These are phyloP conservation scores for Phalaenopsis aphrodite DNA, from an alignment of 106 monocot species.

Conservation along the genomic window DNA sequence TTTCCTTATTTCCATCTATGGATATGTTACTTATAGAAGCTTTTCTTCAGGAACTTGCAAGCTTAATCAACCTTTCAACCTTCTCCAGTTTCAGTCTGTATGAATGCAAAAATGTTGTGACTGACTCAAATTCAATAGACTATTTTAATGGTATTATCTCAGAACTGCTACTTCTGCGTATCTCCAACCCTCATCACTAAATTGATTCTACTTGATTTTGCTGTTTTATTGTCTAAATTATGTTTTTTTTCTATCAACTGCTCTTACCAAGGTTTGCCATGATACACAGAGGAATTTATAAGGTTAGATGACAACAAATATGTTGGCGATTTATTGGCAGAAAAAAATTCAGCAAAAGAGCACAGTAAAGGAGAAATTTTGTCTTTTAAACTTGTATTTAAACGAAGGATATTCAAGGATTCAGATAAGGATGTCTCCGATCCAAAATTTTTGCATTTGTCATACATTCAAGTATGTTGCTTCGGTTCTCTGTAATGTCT, in stretches of 20 bases:
- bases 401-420: slow-evolving; percentile 84
- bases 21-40: not conserved
- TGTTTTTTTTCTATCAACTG: not conserved
- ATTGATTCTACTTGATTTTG: not conserved
- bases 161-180: too few species aligned
- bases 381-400: slow-evolving; percentile 84
- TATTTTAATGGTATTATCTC: slow-evolving; percentile 55
- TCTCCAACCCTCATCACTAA: too few species aligned
- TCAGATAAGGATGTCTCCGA: slow-evolving; percentile 89
- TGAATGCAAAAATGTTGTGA: slow-evolving; percentile 83
- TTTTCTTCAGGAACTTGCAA: slow-evolving; percentile 74
- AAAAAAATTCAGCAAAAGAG: slow-evolving; percentile 82
- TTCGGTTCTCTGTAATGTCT: not conserved
- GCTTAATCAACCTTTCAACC: slow-evolving; percentile 82
- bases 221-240: not conserved
- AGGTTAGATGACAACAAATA: slow-evolving; percentile 95
- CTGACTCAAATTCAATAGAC: slow-evolving; percentile 68
- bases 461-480: slow-evolving; percentile 77
- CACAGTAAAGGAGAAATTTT: slow-evolving; percentile 87
- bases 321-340: slow-evolving; percentile 82
- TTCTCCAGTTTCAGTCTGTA: slow-evolving; percentile 95
- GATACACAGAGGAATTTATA: slow-evolving; percentile 75
- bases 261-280: slow-evolving; percentile 8
- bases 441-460: slow-evolving; percentile 91
- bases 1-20: not conserved